These are phyloP conservation scores for Pichia pseudocactophila DNA, from an alignment of 805 yeast species.

Conservation along the genomic window DNA sequence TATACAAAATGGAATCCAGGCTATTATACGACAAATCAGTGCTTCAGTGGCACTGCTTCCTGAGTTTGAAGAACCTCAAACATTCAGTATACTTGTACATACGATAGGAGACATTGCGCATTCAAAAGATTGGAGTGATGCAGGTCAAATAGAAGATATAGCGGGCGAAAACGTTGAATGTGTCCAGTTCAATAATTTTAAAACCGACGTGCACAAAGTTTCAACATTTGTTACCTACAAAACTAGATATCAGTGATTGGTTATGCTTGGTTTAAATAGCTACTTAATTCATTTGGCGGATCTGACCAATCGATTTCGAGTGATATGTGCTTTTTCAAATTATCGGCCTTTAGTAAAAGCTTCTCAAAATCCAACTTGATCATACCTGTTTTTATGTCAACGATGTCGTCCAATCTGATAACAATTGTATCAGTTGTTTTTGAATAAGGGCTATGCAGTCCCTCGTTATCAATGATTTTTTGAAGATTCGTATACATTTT, in stretches of 20 bases:
- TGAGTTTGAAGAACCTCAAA: constrained; percentile 49
- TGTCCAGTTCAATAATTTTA: constrained; percentile 61
- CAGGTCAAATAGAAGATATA: constrained; percentile 37
- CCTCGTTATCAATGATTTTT: too few species aligned
- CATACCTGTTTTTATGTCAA: too few species aligned
- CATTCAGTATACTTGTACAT: constrained; percentile 79
- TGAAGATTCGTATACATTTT: too few species aligned
- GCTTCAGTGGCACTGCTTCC: constrained; percentile 85
- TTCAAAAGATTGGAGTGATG: constrained; percentile 78
- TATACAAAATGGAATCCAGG: constrained; percentile 70
- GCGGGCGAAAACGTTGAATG: constrained; percentile 49
- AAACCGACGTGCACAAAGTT: constrained; percentile 59
- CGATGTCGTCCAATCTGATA: too few species aligned
- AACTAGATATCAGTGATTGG: constrained; percentile 15
- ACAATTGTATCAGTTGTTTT: too few species aligned
- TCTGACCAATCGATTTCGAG: too few species aligned
- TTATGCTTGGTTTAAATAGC: too few species aligned
- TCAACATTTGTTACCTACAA: constrained; percentile 64
- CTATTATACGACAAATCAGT: constrained; percentile 79
- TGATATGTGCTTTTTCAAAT: too few species aligned
- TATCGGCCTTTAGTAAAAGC: too few species aligned
- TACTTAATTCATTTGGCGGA: too few species aligned
- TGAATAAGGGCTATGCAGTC: too few species aligned
- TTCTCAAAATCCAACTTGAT: too few species aligned
- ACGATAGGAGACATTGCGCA: constrained; percentile 60